Percentiles rank a stretch among this genome's conserved stretches.
Conservation (phyloP, 116 monocot genomes). For the Thalassia testudinum region DNA sequence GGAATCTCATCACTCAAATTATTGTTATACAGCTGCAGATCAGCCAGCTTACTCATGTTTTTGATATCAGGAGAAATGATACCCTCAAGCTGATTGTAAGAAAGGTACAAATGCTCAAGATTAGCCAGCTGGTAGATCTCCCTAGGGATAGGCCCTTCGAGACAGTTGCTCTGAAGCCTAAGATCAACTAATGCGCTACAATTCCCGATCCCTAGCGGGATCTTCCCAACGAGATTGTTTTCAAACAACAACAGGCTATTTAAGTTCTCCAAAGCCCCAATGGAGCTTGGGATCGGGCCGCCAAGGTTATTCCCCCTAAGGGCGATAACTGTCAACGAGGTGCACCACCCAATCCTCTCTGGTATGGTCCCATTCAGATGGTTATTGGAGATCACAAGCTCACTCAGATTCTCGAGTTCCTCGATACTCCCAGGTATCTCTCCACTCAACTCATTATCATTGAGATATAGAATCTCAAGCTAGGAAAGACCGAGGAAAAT, state of each 20-base stretch:
- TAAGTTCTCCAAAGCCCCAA: too few relatives aligned
- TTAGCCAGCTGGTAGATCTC: conserved; percentile 30
- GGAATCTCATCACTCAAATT: conserved; percentile 30
- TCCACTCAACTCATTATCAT: conserved; percentile 27
- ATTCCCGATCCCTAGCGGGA: conserved; percentile 45
- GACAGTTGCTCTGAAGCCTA: conserved; percentile 26
- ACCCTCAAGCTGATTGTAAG: conserved; percentile 32
- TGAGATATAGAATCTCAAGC: conserved; percentile 24
- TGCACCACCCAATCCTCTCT: conserved; percentile 16
- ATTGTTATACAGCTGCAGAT: conserved; percentile 41
- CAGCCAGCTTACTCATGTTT: conserved; percentile 22
- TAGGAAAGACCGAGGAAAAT: conserved; percentile 10
- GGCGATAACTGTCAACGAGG: conserved; percentile 12
- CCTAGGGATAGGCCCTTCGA: conserved; percentile 30
- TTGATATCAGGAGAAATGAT: conserved; percentile 30
- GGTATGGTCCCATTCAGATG: conserved; percentile 33
- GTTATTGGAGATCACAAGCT: conserved; percentile 22
- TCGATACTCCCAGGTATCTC: conserved; percentile 29
- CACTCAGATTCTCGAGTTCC: conserved; percentile 8
- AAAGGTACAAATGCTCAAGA: conserved; percentile 30
- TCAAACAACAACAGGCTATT: too few relatives aligned
- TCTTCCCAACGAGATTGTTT: too few relatives aligned
- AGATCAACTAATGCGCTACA: conserved; percentile 34
- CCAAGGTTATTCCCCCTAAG: conserved; percentile 38
- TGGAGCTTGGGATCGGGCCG: conserved; percentile 24